A percentile compares a stretch with the other conserved stretches of the same genome.
These are phyloP conservation scores for Anisodus tanguticus DNA, from an alignment of 257 asterid species.

Conservation along the genomic window DNA sequence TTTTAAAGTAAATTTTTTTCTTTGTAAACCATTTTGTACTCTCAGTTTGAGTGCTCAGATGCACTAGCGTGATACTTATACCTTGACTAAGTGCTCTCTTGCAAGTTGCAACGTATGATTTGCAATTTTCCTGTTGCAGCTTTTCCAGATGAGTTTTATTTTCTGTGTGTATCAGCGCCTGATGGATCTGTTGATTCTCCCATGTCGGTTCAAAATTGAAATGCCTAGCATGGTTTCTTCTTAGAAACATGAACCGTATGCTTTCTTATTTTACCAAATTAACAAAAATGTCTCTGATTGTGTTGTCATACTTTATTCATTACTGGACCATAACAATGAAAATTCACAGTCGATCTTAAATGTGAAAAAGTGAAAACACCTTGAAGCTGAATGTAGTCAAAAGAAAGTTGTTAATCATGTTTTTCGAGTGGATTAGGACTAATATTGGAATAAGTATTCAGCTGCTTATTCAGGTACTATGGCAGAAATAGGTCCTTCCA, in stretches of 20 bases:
- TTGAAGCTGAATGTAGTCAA: not conserved
- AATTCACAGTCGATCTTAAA: not conserved
- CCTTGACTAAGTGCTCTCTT: not conserved
- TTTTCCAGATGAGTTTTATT: not conserved
- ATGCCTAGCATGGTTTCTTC: not conserved
- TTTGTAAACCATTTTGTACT: not conserved
- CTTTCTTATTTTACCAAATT: too few relatives aligned
- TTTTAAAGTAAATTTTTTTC: not conserved
- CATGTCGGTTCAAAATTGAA: not conserved
- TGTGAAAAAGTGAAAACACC: not conserved
- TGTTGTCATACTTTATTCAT: not conserved
- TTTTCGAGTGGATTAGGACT: not conserved
- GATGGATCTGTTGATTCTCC: not conserved
- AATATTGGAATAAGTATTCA: not conserved
- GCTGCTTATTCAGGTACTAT: not conserved
- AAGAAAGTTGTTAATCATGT: not conserved
- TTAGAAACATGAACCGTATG: not conserved
- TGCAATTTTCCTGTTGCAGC: slow-evolving; percentile 1
- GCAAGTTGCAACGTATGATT: not conserved
- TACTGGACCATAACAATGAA: not conserved
- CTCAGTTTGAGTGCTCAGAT: not conserved
- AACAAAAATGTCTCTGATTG: too few relatives aligned
- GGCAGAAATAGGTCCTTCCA: not conserved
- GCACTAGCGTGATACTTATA: not conserved
- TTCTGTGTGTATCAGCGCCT: not conserved